Conservation (phyloP, 78 protist genomes). For the Isochrysis galbana region DNA sequence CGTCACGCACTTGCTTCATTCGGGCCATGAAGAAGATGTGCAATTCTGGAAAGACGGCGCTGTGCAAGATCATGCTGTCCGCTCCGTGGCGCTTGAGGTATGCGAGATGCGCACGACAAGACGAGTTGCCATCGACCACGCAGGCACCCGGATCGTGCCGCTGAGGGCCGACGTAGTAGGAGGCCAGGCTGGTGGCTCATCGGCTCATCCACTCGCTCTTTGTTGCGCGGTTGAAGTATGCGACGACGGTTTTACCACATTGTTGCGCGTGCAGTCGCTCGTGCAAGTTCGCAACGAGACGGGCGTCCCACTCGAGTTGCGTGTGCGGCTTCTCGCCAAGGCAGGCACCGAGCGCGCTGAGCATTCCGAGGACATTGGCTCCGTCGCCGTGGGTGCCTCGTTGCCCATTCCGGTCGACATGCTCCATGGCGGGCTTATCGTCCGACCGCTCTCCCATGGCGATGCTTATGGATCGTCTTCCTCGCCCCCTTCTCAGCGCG, state of each 20-base stretch:
- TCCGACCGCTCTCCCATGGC: not conserved
- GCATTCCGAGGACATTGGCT: not conserved
- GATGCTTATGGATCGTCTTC: not conserved
- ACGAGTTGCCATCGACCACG: not conserved
- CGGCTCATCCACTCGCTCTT: not conserved
- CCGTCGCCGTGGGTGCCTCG: not conserved
- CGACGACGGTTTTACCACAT: not conserved
- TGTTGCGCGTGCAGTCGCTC: not conserved
- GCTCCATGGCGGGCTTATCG: not conserved
- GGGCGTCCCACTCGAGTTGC: not conserved
- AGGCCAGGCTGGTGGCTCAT: not conserved
- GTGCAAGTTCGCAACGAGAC: not conserved
- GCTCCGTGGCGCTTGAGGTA: not conserved
- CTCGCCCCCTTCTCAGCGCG: not conserved
- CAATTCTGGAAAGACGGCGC: not conserved
- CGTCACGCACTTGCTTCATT: not conserved
- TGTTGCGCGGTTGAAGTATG: not conserved
- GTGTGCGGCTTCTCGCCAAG: not conserved
- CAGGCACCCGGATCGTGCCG: not conserved
- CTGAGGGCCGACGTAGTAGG: no score
- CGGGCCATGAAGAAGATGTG: not conserved
- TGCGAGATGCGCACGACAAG: not conserved
- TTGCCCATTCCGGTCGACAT: not conserved
- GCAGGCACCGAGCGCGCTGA: not conserved
- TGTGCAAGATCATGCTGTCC: not conserved